phyloP scores from a whole-genome alignment of 176 grass and related monocot genomes.

The Oryza brachyantha region DNA sequence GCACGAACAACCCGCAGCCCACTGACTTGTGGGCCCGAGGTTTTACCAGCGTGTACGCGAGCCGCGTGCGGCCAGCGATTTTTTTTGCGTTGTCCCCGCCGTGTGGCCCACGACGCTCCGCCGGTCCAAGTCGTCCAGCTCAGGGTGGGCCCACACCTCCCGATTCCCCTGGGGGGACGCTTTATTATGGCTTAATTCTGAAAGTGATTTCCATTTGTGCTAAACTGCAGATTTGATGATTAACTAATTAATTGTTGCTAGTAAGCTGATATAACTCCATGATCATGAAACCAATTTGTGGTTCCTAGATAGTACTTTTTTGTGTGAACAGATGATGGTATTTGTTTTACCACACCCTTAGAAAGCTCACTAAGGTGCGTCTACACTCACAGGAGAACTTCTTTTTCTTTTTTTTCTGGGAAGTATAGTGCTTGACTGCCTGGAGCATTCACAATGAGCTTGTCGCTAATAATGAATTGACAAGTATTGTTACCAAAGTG shows the following conservation, averaged over 20 bases:
- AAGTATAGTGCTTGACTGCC: too few relatives aligned
- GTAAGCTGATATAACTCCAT: neutral
- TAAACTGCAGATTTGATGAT: neutral
- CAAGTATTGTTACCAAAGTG: too few relatives aligned
- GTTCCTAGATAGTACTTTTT: too few relatives aligned
- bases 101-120: slow-evolving; percentile 14
- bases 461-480: too few relatives aligned
- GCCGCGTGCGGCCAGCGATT: neutral
- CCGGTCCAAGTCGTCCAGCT: slow-evolving; percentile 24
- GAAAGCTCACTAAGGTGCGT: too few relatives aligned
- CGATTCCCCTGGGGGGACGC: neutral
- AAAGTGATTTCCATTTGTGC: neutral
- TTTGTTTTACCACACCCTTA: too few relatives aligned
- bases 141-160: neutral
- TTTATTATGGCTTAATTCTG: neutral
- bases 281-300: too few relatives aligned
- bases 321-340: too few relatives aligned
- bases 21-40: neutral
- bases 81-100: neutral
- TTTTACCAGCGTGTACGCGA: neutral
- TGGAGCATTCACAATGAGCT: too few relatives aligned
- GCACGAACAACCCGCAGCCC: rapidly evolving
- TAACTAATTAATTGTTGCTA: neutral
- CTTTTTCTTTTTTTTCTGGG: too few relatives aligned
- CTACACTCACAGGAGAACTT: too few relatives aligned